Percentiles rank a stretch among this genome's conserved stretches.
phyloP scores from a whole-genome alignment of 306 rosid species.

The Fagus sylvatica region DNA sequence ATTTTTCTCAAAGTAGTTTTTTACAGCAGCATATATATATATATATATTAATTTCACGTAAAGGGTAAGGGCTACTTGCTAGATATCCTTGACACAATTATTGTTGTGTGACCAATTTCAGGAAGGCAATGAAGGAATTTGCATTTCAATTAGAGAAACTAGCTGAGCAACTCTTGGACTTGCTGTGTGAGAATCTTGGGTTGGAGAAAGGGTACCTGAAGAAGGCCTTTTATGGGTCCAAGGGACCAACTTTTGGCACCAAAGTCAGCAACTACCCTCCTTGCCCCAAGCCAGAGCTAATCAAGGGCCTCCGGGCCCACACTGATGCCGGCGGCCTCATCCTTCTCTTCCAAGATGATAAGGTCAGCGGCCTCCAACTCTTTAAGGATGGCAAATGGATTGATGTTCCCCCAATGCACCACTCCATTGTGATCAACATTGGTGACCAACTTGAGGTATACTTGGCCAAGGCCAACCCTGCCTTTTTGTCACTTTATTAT shows the following conservation, averaged over 20 bases:
- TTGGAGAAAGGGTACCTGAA: conserved; percentile 86
- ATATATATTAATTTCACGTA: no score
- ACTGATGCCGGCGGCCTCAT: conserved; percentile 98
- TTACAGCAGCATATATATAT: background rate
- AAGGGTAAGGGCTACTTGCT: background rate
- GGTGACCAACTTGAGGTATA: conserved; percentile 99
- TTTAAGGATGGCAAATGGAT: conserved; percentile 87
- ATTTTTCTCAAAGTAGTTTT: background rate
- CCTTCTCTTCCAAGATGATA: conserved; percentile 89
- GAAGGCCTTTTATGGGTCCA: conserved; percentile 71
- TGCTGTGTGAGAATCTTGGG: conserved; percentile 89
- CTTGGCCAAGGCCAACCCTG: no score
- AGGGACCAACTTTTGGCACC: conserved; percentile 89
- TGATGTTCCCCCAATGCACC: conserved; percentile 93
- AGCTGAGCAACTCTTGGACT: conserved; percentile 74
- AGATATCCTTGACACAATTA: background rate
- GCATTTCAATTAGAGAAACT: conserved; percentile 62
- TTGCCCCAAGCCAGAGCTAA: conserved; percentile 89
- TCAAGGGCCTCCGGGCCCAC: conserved; percentile 94
- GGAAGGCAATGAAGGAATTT: conserved; percentile 79
- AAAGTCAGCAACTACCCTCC: conserved; percentile 97
- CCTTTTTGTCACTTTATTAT: no score
- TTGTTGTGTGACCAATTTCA: conserved; percentile 20
- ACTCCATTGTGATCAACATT: conserved; percentile 91
- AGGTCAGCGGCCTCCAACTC: conserved; percentile 94